These are phyloP conservation scores for Effrenium voratum DNA, from an alignment of 73 alveolate genomes.

Conservation along the genomic window DNA sequence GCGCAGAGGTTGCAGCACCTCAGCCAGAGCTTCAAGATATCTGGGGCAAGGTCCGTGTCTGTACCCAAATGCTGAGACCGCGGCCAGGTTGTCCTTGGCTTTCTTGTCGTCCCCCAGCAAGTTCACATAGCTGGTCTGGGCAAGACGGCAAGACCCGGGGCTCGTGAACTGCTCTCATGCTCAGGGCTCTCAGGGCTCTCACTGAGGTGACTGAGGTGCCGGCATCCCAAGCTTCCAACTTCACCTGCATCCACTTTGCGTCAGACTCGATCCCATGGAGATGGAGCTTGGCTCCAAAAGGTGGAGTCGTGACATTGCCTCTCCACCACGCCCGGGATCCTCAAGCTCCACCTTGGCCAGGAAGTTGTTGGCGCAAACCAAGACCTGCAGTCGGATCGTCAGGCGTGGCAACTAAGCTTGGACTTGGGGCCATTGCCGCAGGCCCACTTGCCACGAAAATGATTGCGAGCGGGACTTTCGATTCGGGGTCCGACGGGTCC, in stretches of 20 bases:
- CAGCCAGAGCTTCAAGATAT: not conserved
- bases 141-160: not conserved
- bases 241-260: not conserved
- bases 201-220: not conserved
- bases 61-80: not conserved
- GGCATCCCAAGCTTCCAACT: slow-evolving; percentile 62
- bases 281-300: not conserved
- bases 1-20: slow-evolving; percentile 75
- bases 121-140: slow-evolving; percentile 58
- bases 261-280: not conserved
- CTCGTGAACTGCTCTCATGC: not conserved
- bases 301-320: not conserved
- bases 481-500: too few relatives aligned
- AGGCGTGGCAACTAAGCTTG: not conserved
- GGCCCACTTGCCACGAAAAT: not conserved
- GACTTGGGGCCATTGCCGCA: not conserved
- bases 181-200: not conserved
- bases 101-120: slow-evolving; percentile 36
- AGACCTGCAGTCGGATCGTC: not conserved
- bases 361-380: slow-evolving; percentile 77
- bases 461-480: not conserved
- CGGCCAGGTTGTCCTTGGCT: slow-evolving; percentile 51
- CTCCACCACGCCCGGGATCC: slow-evolving; percentile 82
- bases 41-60: not conserved
- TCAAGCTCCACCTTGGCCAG: slow-evolving; percentile 66